Percentiles rank a stretch among this genome's conserved stretches.
These are phyloP conservation scores for Solanum hybrid DNA, from an alignment of 305 asterid species.

Conservation along the genomic window DNA sequence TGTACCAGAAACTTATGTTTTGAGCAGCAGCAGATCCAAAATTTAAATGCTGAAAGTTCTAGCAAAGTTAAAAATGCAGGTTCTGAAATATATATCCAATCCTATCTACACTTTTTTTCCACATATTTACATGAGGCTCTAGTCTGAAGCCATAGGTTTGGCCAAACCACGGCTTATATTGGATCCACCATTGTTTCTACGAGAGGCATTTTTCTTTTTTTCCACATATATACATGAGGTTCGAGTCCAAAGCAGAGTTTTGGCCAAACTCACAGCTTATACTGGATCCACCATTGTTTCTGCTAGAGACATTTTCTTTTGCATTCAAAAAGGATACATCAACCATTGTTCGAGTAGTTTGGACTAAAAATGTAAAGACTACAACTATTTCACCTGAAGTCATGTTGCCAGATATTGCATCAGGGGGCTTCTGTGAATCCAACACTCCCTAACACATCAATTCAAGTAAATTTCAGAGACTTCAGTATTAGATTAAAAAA, in stretches of 20 bases:
- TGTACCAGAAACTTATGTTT: neutral
- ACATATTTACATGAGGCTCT: neutral
- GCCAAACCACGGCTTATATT: neutral
- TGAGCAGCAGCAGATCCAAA: neutral
- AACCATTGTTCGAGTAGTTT: neutral
- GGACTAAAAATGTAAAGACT: neutral
- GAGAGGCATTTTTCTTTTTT: neutral
- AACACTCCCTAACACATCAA: conserved; percentile 41
- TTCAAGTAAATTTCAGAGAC: conserved; percentile 4
- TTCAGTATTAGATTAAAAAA: neutral
- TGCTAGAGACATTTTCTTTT: neutral
- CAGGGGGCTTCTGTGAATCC: conserved; percentile 76
- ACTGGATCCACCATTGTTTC: neutral
- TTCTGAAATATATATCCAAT: neutral
- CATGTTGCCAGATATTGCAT: conserved; percentile 92
- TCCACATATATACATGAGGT: neutral
- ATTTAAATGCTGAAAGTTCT: neutral
- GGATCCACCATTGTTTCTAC: neutral
- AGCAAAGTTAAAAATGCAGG: neutral
- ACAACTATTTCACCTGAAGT: conserved; percentile 53
- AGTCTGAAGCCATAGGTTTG: neutral
- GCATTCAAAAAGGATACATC: neutral
- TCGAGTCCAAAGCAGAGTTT: neutral
- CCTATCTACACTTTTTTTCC: neutral
- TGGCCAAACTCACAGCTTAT: neutral